These are phyloP conservation scores for Thamnidium elegans DNA, from an alignment of 192 early-diverging fungal genomes.

Conservation along the genomic window DNA sequence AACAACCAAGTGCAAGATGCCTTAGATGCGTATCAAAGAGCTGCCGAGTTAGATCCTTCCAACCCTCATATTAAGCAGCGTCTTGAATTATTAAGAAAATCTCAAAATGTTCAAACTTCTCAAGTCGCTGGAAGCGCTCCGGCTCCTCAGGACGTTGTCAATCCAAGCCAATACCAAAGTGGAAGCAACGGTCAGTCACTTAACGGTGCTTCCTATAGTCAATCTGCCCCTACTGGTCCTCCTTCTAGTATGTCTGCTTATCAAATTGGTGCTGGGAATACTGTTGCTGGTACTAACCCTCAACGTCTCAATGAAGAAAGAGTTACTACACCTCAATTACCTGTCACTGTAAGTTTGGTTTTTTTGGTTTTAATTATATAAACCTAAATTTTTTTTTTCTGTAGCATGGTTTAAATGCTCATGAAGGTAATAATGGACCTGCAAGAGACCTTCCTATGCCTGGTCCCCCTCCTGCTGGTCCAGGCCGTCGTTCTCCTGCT, in stretches of 20 bases:
- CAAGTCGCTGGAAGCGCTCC: slow-evolving; percentile 15
- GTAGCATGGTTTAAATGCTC: slow-evolving; percentile 16
- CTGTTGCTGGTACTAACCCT: neutral
- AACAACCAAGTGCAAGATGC: slow-evolving; percentile 97
- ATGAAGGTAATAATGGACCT: slow-evolving; percentile 28
- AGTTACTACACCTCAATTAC: slow-evolving; percentile 13
- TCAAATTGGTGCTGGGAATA: slow-evolving; percentile 6
- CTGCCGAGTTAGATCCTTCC: slow-evolving; percentile 85
- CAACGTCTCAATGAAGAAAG: slow-evolving; percentile 10
- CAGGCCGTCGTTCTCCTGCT: slow-evolving; percentile 29
- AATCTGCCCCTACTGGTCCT: slow-evolving; percentile 30
- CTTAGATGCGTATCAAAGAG: slow-evolving; percentile 93
- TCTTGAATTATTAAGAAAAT: slow-evolving; percentile 30
- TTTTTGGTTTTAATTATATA: neutral
- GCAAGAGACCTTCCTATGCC: slow-evolving; percentile 35
- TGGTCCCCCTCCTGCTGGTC: slow-evolving; percentile 13
- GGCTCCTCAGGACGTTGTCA: slow-evolving; percentile 32
- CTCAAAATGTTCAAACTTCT: slow-evolving; percentile 15
- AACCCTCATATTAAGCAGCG: slow-evolving; percentile 52
- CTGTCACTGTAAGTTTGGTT: slow-evolving; percentile 1
- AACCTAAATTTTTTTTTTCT: neutral
- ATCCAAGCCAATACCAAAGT: slow-evolving; percentile 34
- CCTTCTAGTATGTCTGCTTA: slow-evolving; percentile 36
- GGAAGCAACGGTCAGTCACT: slow-evolving; percentile 11
- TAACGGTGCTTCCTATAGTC: slow-evolving; percentile 17